Evolutionary conservation across 2,329 filamentous ascomycete species (phyloP), one percentile per base, ranked within the genome.

Genomic region (Trichoderma sp.): DNA sequence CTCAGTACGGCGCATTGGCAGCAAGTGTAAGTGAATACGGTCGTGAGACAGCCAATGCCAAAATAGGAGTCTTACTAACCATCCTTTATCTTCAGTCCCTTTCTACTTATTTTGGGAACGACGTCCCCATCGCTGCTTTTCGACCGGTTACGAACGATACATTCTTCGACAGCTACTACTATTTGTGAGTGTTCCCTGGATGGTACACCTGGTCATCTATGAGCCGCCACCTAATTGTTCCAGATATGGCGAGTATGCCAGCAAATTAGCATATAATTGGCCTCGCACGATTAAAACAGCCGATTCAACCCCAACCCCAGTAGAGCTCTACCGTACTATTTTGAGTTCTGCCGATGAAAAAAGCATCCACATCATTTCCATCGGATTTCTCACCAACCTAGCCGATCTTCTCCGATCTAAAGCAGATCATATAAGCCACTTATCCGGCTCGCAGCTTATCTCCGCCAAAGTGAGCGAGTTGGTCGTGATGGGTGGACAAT

Each of bases 321-420:
- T 53, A 53, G 57, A 70, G 6, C 36, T 70, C 5, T 70, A 70
- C 21, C 56, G 36, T 15, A 61, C 9, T 4, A 6, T 70, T 9
- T 47, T 70, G 8, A 62, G 39, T 8, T 70, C 67, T 36, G 57
- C 28, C 3, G 28, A 47, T 11, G 39, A 70, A 8, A 8, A 21
- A 32, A 69, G 65, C 36, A 53, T 70, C n/a, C 39, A 70, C 15
- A 53, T 70, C 56, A 70, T 70, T 28, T 70, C 67, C 15, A 36
- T 69, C 4, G 66, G 66, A 6, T 24, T 47, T 26, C 66, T 69
- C 9, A 61, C n/a, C 14, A 70, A 62, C 5, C 15, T 70, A 0
- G 67, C 67, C 21, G 15, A 70, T 62, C 57, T 70, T 53, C 56
- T 69, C 4, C 43, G 43, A 43, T 69, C 65, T 14, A 26, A 61